Evolutionary conservation across 495 filamentous ascomycete genomes (phyloP), one percentile per base, ranked within the genome.

Genomic region (Podospora pseudopauciseta): DNA sequence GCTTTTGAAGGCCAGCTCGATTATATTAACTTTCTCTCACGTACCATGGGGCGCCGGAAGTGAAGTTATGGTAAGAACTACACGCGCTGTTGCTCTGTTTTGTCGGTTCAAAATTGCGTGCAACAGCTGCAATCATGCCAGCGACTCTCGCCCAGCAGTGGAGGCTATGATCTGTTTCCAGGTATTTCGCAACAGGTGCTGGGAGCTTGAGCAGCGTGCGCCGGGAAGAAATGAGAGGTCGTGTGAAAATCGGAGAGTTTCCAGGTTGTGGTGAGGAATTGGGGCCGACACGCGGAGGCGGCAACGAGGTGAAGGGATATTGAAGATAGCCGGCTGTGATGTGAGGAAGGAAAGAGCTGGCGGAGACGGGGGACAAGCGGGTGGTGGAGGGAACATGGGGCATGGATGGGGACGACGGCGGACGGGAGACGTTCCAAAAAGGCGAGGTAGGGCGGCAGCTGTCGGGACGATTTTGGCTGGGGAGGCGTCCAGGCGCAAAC

Each of bases 371-470:
- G 68, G 65, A 59, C 66, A 67, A 67, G 66, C 68, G 66, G 57
- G 67, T 70, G 64, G 70, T 63, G 68, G 72, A 64, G 72, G 68
- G 67, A 64, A 68, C 66, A 74, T 74, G 55, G 54, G 55, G 55
- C n/a, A 49, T 49, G 61, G 59, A 61, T 61, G 23, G 75, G 73
- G 70, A 65, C 67, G 70, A 68, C 73, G 68, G 70, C 67, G 71
- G 69, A 75, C 73, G 70, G 75, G 69, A 75, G 73, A 73, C 68
- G 74, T 75, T 70, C 70, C 67, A 70, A 67, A 70, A 69, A 65
- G 65, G 68, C 71, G 63, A 69, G 74, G 74, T 65, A 69, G 67
- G 70, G 69, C 75, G 70, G 74, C 69, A 76, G 74, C 68, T 71
- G 72, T 71, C 74, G 72, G 72, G 65, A 72, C 64, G 69, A 72